A percentile compares a stretch with the other conserved stretches of the same genome.
Evolutionary conservation across 192 early-diverging fungal species (phyloP).

Genomic region (Coemansia sp.): DNA sequence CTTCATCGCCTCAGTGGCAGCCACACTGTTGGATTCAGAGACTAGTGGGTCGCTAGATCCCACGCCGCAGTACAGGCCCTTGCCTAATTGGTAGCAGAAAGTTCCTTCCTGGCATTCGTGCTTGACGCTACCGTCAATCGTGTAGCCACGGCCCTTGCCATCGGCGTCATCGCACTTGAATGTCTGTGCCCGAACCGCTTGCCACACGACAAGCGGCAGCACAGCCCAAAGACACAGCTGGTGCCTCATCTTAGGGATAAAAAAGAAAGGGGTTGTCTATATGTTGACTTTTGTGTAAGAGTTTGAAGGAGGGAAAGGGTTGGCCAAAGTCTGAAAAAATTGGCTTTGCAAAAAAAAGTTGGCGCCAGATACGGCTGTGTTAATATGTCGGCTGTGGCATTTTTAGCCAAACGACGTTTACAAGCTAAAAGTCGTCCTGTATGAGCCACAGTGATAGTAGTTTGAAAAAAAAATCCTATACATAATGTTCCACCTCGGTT

Average conservation of each 20-base stretch:
- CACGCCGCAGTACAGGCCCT: constrained; percentile 25
- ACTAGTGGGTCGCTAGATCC: constrained; percentile 2
- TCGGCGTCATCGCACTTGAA: constrained; percentile 21
- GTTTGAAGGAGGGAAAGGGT: background rate
- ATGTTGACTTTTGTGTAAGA: background rate
- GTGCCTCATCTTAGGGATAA: constrained; percentile 12
- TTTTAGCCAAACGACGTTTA: background rate
- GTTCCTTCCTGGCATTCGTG: constrained; percentile 17
- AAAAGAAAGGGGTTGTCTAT: background rate
- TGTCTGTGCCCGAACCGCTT: constrained; percentile 16
- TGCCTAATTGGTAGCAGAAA: constrained; percentile 21
- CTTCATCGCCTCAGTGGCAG: background rate
- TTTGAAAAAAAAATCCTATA: background rate
- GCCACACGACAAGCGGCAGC: constrained; percentile 16
- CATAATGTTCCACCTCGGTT: background rate
- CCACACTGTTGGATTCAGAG: background rate
- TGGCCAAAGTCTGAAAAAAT: background rate
- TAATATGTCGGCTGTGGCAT: background rate
- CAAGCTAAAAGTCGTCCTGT: background rate
- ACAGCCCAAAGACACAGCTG: constrained; percentile 20
- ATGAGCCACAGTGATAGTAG: background rate
- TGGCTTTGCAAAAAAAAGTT: background rate
- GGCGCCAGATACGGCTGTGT: background rate
- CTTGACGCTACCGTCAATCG: constrained; percentile 5
- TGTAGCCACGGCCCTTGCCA: constrained; percentile 16